Percentiles rank a stretch among this genome's conserved stretches.
Evolutionary conservation across 2,329 filamentous ascomycete genomes (phyloP).

Genomic region (Basipetospora chlamydospora): DNA sequence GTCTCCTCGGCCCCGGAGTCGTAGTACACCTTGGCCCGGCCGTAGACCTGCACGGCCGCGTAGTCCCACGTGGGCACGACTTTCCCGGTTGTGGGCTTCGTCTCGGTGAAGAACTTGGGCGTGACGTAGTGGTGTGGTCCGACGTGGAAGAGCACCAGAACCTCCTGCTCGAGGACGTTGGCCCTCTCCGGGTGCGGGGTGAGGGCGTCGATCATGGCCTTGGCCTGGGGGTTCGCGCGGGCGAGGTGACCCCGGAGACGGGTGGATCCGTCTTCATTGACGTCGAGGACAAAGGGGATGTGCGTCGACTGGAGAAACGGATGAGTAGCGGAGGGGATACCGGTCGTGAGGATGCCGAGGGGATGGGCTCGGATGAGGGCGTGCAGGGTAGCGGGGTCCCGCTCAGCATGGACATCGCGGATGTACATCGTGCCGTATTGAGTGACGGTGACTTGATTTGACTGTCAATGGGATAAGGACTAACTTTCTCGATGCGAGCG

Average conservation of each 20-base stretch:
- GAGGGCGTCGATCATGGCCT: slow-evolving; percentile 39
- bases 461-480: too few relatives aligned
- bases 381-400: slow-evolving; percentile 30
- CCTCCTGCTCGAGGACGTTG: slow-evolving; percentile 32
- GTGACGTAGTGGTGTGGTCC: slow-evolving; percentile 49
- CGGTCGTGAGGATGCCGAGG: slow-evolving; percentile 48
- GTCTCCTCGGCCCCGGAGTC: slow-evolving; percentile 32
- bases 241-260: slow-evolving; percentile 48
- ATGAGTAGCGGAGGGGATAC: slow-evolving; percentile 32
- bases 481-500: too few relatives aligned
- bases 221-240: slow-evolving; percentile 46
- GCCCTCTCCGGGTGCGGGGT: slow-evolving; percentile 1
- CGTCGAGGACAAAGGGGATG: slow-evolving; percentile 44
- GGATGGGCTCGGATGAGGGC: slow-evolving; percentile 44
- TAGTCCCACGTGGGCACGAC: slow-evolving; percentile 63
- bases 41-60: slow-evolving; percentile 48
- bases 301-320: slow-evolving; percentile 43
- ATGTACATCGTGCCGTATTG: slow-evolving; percentile 49
- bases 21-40: slow-evolving; percentile 36
- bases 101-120: slow-evolving; percentile 52
- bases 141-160: slow-evolving; percentile 47
- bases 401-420: slow-evolving; percentile 36
- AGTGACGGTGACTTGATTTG: too few relatives aligned
- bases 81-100: slow-evolving; percentile 49
- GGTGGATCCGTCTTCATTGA: slow-evolving; percentile 21